These are phyloP conservation scores for Myrica gale DNA, from an alignment of 306 rosid genomes.

Conservation along the genomic window DNA sequence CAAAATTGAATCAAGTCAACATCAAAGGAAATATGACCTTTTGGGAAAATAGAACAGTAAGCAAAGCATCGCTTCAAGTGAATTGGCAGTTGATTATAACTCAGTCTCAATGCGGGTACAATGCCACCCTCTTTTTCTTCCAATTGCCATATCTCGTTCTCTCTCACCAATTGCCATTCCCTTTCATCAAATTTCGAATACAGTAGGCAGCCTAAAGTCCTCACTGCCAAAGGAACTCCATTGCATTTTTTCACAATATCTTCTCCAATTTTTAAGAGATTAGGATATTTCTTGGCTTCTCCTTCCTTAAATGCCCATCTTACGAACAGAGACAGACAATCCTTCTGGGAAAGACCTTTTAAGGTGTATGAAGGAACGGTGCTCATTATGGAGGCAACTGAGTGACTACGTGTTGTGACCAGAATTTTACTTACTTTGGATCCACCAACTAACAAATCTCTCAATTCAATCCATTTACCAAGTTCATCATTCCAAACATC, in stretches of 20 bases:
- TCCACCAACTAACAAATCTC: not conserved
- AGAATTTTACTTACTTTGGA: not conserved
- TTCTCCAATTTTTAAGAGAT: not conserved
- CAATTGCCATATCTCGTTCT: conserved; percentile 27
- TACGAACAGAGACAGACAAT: conserved; percentile 19
- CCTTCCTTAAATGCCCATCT: conserved; percentile 22
- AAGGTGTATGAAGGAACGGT: not conserved
- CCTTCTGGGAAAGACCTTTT: not conserved
- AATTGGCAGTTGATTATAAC: conserved; percentile 27
- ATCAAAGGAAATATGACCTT: not conserved
- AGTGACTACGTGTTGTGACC: not conserved
- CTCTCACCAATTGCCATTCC: not conserved
- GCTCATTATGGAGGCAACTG: not conserved
- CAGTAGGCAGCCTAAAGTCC: conserved; percentile 5
- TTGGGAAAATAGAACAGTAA: conserved; percentile 8
- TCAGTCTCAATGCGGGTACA: conserved; percentile 17
- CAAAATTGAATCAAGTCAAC: not conserved
- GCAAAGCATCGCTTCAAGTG: conserved; percentile 27
- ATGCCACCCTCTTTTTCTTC: not conserved
- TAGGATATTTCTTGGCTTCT: conserved; percentile 1
- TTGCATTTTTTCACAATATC: conserved; percentile 20
- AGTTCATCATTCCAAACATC: not conserved
- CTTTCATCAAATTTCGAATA: not conserved
- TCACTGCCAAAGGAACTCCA: conserved; percentile 25
- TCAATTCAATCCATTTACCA: not conserved